Percentiles rank a stretch among this genome's conserved stretches.
These are phyloP conservation scores for Funneliformis caledonium DNA, from an alignment of 371 early-diverging fungal genomes.

Conservation along the genomic window DNA sequence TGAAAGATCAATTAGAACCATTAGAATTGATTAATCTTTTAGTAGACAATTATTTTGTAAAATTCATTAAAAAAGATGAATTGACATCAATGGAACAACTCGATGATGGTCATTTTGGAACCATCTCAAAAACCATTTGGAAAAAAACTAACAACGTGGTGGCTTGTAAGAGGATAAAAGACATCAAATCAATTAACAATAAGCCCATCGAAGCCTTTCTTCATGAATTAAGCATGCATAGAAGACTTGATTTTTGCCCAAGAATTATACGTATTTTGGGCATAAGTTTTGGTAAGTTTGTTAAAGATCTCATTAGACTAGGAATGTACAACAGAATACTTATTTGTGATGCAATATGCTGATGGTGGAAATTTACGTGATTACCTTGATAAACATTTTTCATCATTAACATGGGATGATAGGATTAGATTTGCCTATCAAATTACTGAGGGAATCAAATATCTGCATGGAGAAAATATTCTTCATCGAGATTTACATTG, in stretches of 20 bases:
- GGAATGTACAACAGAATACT: not conserved
- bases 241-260: not conserved
- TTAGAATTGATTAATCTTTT: not conserved
- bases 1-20: not conserved
- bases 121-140: not conserved
- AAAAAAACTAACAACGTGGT: not conserved
- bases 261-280: constrained; percentile 24
- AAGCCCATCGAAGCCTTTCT: not conserved
- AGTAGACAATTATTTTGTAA: not conserved
- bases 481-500: constrained; percentile 45
- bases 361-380: constrained; percentile 15
- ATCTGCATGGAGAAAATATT: constrained; percentile 43
- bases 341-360: constrained; percentile 18
- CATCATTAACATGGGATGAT: constrained; percentile 45
- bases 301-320: not conserved
- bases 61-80: not conserved
- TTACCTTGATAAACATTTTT: not conserved
- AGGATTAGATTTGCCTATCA: constrained; percentile 44
- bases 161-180: not conserved
- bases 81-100: not conserved
- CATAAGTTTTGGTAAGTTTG: constrained; percentile 13
- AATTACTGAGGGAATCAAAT: constrained; percentile 41
- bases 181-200: not conserved
- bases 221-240: constrained; percentile 17
- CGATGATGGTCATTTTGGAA: constrained; percentile 18